These are phyloP conservation scores for Podila minutissima DNA, from an alignment of 192 early-diverging fungal species.

Conservation along the genomic window DNA sequence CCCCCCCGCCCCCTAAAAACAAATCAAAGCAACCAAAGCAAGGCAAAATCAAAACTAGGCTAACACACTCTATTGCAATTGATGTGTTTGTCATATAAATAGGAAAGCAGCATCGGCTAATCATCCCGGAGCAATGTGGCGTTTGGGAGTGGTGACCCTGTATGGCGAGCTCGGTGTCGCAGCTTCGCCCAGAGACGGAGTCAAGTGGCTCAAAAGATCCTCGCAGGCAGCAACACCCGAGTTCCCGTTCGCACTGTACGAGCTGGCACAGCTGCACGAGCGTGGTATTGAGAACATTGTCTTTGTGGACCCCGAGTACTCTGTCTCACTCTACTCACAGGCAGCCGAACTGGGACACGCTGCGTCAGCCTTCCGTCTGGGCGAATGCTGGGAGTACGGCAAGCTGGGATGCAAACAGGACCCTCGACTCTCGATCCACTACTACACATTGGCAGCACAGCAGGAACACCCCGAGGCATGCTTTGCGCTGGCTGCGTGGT, in stretches of 20 bases:
- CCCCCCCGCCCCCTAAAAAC: no score
- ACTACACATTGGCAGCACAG: conserved; percentile 71
- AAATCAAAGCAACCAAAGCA: no score
- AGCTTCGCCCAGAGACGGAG: conserved; percentile 64
- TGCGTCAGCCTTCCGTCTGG: conserved; percentile 67
- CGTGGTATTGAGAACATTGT: conserved; percentile 65
- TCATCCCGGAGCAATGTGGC: conserved; percentile 76
- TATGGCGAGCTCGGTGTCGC: conserved; percentile 65
- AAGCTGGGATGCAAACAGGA: conserved; percentile 65
- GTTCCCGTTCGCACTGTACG: conserved; percentile 68
- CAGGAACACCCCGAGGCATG: conserved; percentile 71
- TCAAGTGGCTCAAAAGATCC: conserved; percentile 69
- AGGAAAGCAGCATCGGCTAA: conserved; percentile 75
- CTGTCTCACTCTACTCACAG: conserved; percentile 68
- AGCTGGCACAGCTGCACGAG: conserved; percentile 66
- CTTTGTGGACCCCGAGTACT: conserved; percentile 70
- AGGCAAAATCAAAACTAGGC: no score
- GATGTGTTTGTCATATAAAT: background rate
- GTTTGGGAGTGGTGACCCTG: conserved; percentile 67
- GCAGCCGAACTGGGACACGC: conserved; percentile 74
- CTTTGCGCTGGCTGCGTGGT: conserved; percentile 74
- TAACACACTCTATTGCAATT: no score
- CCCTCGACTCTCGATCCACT: conserved; percentile 63
- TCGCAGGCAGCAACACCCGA: conserved; percentile 68
- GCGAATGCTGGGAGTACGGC: conserved; percentile 73